phyloP scores from a whole-genome alignment of 306 rosid genomes.

The Prunus kanzakura region DNA sequence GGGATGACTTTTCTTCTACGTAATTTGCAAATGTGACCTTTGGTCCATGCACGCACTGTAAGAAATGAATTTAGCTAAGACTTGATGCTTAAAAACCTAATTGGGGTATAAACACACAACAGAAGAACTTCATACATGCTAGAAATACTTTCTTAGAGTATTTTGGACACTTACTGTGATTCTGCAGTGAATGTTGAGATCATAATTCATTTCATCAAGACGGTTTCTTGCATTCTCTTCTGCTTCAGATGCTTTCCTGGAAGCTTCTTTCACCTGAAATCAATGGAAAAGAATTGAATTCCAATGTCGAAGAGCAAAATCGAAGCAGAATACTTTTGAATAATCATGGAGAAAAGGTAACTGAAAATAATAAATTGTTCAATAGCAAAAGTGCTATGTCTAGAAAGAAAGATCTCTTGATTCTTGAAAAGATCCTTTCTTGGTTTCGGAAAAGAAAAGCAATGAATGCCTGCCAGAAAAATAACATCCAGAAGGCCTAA shows the following conservation, averaged over 20 bases:
- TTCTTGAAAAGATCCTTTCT: neutral
- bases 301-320: neutral
- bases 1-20: slow-evolving; percentile 47
- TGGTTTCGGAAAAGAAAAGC: neutral
- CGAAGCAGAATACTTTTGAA: neutral
- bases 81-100: neutral
- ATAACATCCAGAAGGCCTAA: too few relatives aligned
- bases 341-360: neutral
- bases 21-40: slow-evolving; percentile 59
- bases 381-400: too few relatives aligned
- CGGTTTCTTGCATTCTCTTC: slow-evolving; percentile 59
- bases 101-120: neutral
- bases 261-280: slow-evolving; percentile 69
- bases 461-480: too few relatives aligned
- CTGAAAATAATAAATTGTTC: neutral
- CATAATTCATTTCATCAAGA: slow-evolving; percentile 56
- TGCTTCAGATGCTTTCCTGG: slow-evolving; percentile 61
- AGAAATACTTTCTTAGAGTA: neutral
- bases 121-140: neutral
- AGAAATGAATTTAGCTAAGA: slow-evolving; percentile 2
- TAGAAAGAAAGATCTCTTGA: too few relatives aligned
- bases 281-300: neutral
- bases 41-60: slow-evolving; percentile 63
- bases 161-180: slow-evolving; percentile 37
- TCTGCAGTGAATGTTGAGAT: slow-evolving; percentile 71